Base-by-base conservation (phyloP, 2,329 filamentous ascomycete species). In the Verticillium isaacii region DNA sequence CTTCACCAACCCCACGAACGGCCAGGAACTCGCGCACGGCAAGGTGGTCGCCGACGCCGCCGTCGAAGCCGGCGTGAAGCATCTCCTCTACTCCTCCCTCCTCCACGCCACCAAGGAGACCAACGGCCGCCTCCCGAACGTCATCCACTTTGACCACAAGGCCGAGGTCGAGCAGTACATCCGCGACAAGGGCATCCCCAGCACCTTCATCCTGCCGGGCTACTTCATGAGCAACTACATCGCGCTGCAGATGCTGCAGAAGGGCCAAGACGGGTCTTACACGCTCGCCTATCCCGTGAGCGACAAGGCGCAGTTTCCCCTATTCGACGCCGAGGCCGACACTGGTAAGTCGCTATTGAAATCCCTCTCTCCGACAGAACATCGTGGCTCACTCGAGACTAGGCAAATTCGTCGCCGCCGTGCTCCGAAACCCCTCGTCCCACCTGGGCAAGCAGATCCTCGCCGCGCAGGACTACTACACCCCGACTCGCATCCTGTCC, bases 181-280 rank as follows among this genome's bases (percentile, higher is more conserved):
- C 60, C 77, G 78, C 15, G 61, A 64, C 0, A 66, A 80, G 1
- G 76, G 74, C 0, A 70, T 85, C 5, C 76, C 78, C 12, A 77
- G 76, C 56, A 76, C 82, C 0, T 85, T 82, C 68, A 78, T 81
- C 64, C 71, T 78, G 3, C 78, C 82, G 0, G 83, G 75, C 0
- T 76, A 74, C 45, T 85, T 82, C 64, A 84, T 85, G 82, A 76
- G 78, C 65, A 85, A 84, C 61, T 72, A 79, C 32, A 66, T 72
- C 25, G 63, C 41, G 1, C 23, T 63, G 25, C 63, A 70, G 63
- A 32, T 66, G 29, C 65, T 68, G 34, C 67, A 67, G 6, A 67
- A 70, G 61, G 64, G 60, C 34, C 70, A 71, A 5, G 68, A 70
- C n/a, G 72, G 69, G 56, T 66, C 69, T 12, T 67, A 72, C 32